phyloP scores from a whole-genome alignment of 345 rosid genomes.

The Citrus trifoliata region DNA sequence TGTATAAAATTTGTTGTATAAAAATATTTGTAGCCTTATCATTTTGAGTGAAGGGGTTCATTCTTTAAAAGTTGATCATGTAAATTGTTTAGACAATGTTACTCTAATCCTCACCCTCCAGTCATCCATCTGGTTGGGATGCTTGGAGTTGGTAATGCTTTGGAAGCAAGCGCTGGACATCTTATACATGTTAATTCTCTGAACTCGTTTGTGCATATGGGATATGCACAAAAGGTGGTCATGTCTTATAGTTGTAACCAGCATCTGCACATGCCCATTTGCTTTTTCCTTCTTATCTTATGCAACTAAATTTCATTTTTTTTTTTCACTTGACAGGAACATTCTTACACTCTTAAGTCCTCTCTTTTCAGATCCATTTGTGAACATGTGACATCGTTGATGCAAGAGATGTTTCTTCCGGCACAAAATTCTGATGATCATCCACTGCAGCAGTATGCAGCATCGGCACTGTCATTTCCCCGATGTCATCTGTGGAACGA shows the following conservation, averaged over 20 bases:
- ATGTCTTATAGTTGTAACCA: conserved; percentile 2
- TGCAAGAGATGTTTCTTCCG: conserved; percentile 79
- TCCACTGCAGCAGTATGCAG: conserved; percentile 61
- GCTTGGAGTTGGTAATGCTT: conserved; percentile 79
- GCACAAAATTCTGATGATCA: conserved; percentile 71
- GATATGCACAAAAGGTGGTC: conserved; percentile 48
- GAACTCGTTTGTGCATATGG: conserved; percentile 29
- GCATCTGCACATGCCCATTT: not conserved
- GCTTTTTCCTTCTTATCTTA: not conserved
- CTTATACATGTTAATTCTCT: conserved; percentile 40
- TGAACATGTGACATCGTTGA: conserved; percentile 48
- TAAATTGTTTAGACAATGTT: conserved; percentile 69
- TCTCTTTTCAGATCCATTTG: conserved; percentile 53
- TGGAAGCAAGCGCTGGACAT: conserved; percentile 82
- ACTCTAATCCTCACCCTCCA: conserved; percentile 56
- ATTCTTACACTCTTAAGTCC: conserved; percentile 46
- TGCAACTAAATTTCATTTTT: conserved; percentile 10
- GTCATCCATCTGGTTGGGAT: conserved; percentile 70
- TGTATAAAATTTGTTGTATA: no score
- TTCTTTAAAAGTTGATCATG: conserved; percentile 13
- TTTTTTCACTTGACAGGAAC: conserved; percentile 46
- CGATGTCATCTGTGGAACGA: conserved; percentile 56
- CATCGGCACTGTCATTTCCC: conserved; percentile 82
- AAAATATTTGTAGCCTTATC: no score
- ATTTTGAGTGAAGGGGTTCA: conserved; percentile 53